Base-by-base conservation (phyloP, 2,329 filamentous ascomycete species). In the Fusarium graminum region DNA sequence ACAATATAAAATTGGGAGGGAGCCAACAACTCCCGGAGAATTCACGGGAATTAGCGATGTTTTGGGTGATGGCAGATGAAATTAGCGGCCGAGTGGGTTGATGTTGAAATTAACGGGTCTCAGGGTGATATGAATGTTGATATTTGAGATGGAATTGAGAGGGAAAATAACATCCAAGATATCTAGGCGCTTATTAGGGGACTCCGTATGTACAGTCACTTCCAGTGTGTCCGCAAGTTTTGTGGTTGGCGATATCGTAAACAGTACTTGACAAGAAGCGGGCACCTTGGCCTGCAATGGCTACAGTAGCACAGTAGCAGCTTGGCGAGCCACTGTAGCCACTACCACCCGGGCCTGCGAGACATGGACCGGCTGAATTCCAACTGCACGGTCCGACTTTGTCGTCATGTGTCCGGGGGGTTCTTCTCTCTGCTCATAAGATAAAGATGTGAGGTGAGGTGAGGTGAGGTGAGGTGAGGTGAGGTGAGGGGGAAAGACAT, bases 321-420 rank as follows among this genome's bases (percentile, higher is more conserved):
- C 58, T 63, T 65, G 56, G 46, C 58, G 41, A 50, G 58, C 65
- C 69, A 70, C 67, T 72, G 30, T 12, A 32, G 11, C 16, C 34
- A 36, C 34, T 36, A 59, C 52, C 51, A 57, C 55, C 47, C 25
- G 45, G 42, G 54, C 49, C 67, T 70, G 59, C 56, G 67, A 71
- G 69, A 70, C 69, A 71, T 22, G 22, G 6, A n/a, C 42, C 30
- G 36, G 36, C 56, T 49, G 34, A 49, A 62, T 43, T 39, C 58
- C 42, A 40, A 52, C 63, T 65, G 67, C 67, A 69, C 63, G 62
- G 54, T 56, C 40, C 59, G 57, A 42, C 56, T 49, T 59, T 68
- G 55, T 69, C 65, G 63, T 72, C 70, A 72, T 68, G 68, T 57
- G 67, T 57, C 44, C 25, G 40, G 55, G 64, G 11, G n/a, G n/a